These are phyloP conservation scores for Stemphylium beticola DNA, from an alignment of 2,329 filamentous ascomycete species.

Conservation along the genomic window DNA sequence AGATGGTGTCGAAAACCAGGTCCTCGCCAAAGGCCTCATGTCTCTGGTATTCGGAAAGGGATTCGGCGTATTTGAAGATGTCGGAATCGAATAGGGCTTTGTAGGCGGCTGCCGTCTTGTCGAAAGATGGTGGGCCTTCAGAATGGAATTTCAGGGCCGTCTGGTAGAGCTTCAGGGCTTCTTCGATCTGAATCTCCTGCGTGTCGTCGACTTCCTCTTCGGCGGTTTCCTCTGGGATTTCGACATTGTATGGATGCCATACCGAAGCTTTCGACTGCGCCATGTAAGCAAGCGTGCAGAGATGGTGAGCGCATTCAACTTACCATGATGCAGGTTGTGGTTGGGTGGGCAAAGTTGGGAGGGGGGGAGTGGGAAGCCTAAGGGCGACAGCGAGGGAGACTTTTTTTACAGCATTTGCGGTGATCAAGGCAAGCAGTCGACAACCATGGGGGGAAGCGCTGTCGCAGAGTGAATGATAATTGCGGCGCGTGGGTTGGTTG, in stretches of 20 bases:
- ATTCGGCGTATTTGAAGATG: conserved; percentile 91
- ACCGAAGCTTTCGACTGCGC: conserved; percentile 47
- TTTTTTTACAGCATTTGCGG: conserved; percentile 17
- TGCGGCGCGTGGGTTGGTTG: neutral
- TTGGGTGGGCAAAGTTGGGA: conserved; percentile 8
- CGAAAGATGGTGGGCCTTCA: conserved; percentile 77
- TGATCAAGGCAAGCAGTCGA: conserved; percentile 5
- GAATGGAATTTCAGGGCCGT: conserved; percentile 88
- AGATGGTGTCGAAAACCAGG: conserved; percentile 51
- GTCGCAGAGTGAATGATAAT: neutral
- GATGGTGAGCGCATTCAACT: conserved; percentile 4
- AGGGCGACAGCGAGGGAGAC: conserved; percentile 5
- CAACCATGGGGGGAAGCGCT: conserved; percentile 7
- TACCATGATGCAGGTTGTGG: conserved; percentile 28
- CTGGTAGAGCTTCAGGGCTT: conserved; percentile 94
- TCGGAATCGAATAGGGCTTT: conserved; percentile 85
- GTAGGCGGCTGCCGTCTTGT: conserved; percentile 82
- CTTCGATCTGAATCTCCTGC: conserved; percentile 95
- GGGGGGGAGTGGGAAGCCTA: too few species aligned
- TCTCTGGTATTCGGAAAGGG: conserved; percentile 80
- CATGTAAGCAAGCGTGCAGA: conserved; percentile 10
- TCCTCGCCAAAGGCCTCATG: conserved; percentile 60
- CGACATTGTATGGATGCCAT: conserved; percentile 91
- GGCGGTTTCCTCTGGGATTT: conserved; percentile 85
- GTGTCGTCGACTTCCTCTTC: conserved; percentile 95